phyloP scores from a whole-genome alignment of 2,329 filamentous ascomycete species.

The Botrytis tulipae region DNA sequence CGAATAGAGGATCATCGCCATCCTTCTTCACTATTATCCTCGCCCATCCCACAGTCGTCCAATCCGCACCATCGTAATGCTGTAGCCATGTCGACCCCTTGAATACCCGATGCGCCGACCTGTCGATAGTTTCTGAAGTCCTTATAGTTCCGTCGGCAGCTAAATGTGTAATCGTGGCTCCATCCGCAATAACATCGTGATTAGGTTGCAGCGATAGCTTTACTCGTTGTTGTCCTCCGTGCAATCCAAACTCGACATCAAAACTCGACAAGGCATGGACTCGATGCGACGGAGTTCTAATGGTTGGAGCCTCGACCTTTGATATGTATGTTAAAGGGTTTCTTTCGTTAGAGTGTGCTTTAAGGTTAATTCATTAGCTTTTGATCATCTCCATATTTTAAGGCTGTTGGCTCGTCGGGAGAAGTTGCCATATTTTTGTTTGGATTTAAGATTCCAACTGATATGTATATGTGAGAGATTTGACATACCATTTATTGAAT shows the following conservation, averaged over 20 bases:
- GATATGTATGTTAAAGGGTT: constrained; percentile 75
- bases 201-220: constrained; percentile 85
- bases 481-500: constrained; percentile 15
- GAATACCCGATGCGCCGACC: constrained; percentile 77
- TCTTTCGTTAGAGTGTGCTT: constrained; percentile 70
- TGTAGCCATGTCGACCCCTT: constrained; percentile 75
- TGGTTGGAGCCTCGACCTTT: constrained; percentile 68
- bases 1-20: constrained; percentile 76
- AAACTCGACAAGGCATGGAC: constrained; percentile 81
- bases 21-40: constrained; percentile 76
- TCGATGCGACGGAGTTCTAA: constrained; percentile 75
- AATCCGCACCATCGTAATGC: constrained; percentile 57
- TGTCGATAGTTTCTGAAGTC: constrained; percentile 65
- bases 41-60: constrained; percentile 84
- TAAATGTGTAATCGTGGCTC: constrained; percentile 71
- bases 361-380: constrained; percentile 20
- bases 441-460: neutral
- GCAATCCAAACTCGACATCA: constrained; percentile 77
- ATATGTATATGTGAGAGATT: neutral
- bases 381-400: constrained; percentile 9
- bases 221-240: constrained; percentile 64
- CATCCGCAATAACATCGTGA: constrained; percentile 78
- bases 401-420: constrained; percentile 6
- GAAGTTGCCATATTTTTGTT: neutral
- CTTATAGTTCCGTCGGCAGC: constrained; percentile 67